These are phyloP conservation scores for Claviceps arundinis DNA, from an alignment of 2,329 filamentous ascomycete genomes.

Conservation along the genomic window DNA sequence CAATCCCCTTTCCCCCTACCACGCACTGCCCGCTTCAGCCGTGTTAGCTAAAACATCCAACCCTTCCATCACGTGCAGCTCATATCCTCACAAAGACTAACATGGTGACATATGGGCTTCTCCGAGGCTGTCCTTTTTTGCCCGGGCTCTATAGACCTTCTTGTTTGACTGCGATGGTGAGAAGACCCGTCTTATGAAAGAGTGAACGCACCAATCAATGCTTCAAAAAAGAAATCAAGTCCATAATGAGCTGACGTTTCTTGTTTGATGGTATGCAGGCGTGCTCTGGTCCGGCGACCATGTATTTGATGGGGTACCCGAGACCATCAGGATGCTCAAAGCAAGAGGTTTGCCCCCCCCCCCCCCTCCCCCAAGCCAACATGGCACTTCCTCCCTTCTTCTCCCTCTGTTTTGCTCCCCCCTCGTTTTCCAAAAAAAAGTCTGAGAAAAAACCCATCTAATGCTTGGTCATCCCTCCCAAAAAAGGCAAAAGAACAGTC, in stretches of 20 bases:
- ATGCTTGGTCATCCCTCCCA: too few relatives aligned
- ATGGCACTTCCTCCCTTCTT: neutral
- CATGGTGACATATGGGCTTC: constrained; percentile 4
- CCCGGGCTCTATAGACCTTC: constrained; percentile 34
- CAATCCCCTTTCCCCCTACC: constrained; percentile 8
- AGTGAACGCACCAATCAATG: too few relatives aligned
- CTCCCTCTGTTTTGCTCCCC: neutral
- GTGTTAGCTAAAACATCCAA: too few relatives aligned
- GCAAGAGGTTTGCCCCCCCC: constrained; percentile 47
- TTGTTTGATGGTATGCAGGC: constrained; percentile 34
- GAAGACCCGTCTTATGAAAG: constrained; percentile 8
- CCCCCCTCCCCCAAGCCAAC: neutral
- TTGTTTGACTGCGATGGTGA: constrained; percentile 94
- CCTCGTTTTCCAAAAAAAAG: neutral
- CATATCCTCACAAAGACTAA: neutral
- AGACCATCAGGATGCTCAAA: constrained; percentile 73
- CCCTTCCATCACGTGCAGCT: too few relatives aligned
- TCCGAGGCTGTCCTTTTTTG: constrained; percentile 16
- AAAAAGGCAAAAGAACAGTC: constrained; percentile 70
- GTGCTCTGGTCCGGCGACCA: constrained; percentile 95
- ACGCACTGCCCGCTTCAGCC: neutral
- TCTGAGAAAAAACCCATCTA: too few relatives aligned
- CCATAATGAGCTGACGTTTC: neutral
- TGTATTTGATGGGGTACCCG: constrained; percentile 70
- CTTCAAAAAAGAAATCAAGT: too few relatives aligned